Evolutionary conservation across 176 grass and related monocot species (phyloP), one percentile per base, ranked within the genome.

Genomic region (Avena eriantha): DNA sequence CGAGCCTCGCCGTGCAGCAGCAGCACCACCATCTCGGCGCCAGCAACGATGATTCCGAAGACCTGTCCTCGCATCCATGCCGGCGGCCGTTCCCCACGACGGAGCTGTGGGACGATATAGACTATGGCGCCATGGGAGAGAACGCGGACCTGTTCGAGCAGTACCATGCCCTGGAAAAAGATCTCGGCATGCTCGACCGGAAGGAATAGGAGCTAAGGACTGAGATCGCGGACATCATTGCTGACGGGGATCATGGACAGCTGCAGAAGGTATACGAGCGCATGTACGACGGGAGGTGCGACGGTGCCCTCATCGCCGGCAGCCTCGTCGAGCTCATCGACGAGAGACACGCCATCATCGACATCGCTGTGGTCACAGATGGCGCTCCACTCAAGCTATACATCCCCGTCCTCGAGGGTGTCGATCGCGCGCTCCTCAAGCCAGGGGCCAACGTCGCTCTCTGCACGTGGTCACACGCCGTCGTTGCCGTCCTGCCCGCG

Each of bases 301-400:
- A 7, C 14, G 7, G 46, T 45, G 58, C 83, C 3, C 51, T 80
- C 65, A 18, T 86, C 65, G 76, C 16, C 64, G 84, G 17, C 66
- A 11, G 35, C 17, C 7, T 80, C 6, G 77, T 13, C 24, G 77
- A 80, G 66, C 0, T 57, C 12, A 24, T 86, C 24, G 76, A 15
- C 73, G 47, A 78, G 4, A 26, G 4, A 17, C 76, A 57, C 76
- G 84, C 84, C 53, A 36, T 86, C 76, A 76, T 86, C 0, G 15
- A 48, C 36, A 50, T 11, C 17, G 2, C 10, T 24, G 22, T 11
- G 14, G 13, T 0, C 4, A 1, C 0, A 41, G 39, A 41, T 41
- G 39, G 39, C 11, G 0, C 0, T 5, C 0, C 51, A 41, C 39
- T 41, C 6, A 41, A 41, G 39, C 0, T 17, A 23, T 79, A 24